Evolutionary conservation across 768 basidiomycete species (phyloP).

Genomic region (Tulasnella sp.): DNA sequence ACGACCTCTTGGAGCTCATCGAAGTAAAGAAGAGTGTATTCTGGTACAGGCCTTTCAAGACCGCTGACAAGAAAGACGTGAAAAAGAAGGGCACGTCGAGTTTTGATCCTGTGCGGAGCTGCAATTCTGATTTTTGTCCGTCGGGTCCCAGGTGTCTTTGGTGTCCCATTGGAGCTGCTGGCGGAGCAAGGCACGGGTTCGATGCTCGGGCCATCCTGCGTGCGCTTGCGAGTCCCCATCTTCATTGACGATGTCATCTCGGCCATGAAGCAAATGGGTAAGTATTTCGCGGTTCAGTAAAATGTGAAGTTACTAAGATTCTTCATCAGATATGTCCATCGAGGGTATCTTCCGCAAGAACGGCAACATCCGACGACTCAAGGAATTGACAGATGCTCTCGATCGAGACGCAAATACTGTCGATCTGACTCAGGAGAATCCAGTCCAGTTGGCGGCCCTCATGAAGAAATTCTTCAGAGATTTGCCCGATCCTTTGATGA

Average conservation of each 20-base stretch:
- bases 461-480: constrained; percentile 97
- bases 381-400: constrained; percentile 85
- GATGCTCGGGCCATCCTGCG: constrained; percentile 79
- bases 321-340: constrained; percentile 83
- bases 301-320: constrained; percentile 19
- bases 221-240: constrained; percentile 83
- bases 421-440: constrained; percentile 89
- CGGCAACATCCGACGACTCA: constrained; percentile 91
- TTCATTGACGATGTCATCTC: constrained; percentile 98
- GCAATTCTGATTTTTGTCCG: neutral
- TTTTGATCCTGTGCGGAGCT: neutral
- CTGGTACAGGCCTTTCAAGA: constrained; percentile 94
- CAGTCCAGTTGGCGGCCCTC: constrained; percentile 93
- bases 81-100: constrained; percentile 54
- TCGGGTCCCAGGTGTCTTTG: constrained; percentile 69
- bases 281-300: constrained; percentile 37
- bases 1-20: constrained; percentile 89
- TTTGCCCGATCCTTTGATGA: constrained; percentile 92
- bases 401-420: constrained; percentile 92
- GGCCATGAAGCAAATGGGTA: constrained; percentile 99
- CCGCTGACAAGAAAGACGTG: constrained; percentile 80
- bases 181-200: constrained; percentile 98
- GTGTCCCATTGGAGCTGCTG: constrained; percentile 85
- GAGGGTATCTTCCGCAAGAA: constrained; percentile 99
- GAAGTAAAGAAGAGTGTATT: constrained; percentile 93